Evolutionary conservation across 768 basidiomycete species (phyloP).

Genomic region (Termitomyces sp.): DNA sequence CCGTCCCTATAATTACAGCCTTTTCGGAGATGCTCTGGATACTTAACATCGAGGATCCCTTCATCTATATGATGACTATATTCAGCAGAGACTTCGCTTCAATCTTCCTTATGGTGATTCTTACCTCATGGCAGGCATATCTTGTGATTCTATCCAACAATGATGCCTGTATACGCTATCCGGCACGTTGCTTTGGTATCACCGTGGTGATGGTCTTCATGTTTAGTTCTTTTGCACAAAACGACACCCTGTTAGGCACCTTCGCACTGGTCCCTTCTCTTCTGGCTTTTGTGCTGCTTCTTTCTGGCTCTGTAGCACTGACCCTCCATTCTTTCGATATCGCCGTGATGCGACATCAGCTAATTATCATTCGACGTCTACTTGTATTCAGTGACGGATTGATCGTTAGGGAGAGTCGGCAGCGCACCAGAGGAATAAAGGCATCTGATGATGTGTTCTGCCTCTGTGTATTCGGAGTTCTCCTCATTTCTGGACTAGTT

Average conservation of each 20-base stretch:
- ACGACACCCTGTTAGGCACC: neutral
- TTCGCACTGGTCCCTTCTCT: neutral
- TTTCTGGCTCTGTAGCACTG: neutral
- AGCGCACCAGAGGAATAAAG: neutral
- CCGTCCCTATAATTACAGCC: neutral
- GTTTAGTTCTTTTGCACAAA: neutral
- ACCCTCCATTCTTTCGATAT: neutral
- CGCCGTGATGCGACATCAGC: neutral
- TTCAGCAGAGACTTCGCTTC: neutral
- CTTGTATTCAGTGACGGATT: neutral
- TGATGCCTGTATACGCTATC: neutral
- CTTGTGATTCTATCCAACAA: neutral
- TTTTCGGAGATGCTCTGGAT: neutral
- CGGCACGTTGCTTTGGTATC: neutral
- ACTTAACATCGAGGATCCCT: neutral
- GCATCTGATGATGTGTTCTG: neutral
- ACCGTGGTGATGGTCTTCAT: neutral
- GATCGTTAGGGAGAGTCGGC: neutral
- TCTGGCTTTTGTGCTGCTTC: neutral
- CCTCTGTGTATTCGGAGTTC: neutral
- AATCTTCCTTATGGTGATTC: neutral
- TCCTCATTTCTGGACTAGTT: neutral
- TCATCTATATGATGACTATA: neutral
- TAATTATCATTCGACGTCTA: neutral
- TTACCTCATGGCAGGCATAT: neutral